phyloP scores from a whole-genome alignment of 164 flowering plant genomes.

The Vitis rotundifolia region DNA sequence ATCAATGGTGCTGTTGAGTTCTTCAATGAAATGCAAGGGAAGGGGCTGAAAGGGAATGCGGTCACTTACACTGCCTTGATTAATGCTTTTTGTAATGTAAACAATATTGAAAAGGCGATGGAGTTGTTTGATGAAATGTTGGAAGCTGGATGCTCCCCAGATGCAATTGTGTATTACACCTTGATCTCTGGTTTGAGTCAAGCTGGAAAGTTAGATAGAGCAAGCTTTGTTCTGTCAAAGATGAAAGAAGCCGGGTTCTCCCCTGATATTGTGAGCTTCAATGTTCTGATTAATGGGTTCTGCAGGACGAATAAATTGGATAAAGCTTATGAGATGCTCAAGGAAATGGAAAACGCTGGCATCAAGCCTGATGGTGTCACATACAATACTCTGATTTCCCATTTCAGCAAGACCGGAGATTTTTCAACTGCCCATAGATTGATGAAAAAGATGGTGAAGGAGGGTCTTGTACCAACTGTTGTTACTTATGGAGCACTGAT shows the following conservation, averaged over 20 bases:
- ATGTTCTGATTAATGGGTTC: constrained; percentile 60
- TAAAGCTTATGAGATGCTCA: constrained; percentile 52
- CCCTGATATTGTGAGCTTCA: constrained; percentile 59
- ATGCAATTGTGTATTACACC: constrained; percentile 60
- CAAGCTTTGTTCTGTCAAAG: constrained; percentile 37
- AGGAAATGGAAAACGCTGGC: constrained; percentile 61
- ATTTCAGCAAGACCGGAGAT: constrained; percentile 55
- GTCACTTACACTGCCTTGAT: constrained; percentile 63
- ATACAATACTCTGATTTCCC: constrained; percentile 70
- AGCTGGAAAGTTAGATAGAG: constrained; percentile 70
- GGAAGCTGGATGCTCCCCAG: constrained; percentile 37
- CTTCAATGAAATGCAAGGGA: constrained; percentile 42
- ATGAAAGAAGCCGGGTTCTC: constrained; percentile 64
- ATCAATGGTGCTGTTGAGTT: constrained; percentile 60
- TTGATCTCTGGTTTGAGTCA: constrained; percentile 67
- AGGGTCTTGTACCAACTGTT: constrained; percentile 55
- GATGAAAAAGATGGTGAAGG: constrained; percentile 50
- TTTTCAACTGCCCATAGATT: constrained; percentile 39
- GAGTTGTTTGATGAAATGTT: constrained; percentile 64
- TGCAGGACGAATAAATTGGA: constrained; percentile 65
- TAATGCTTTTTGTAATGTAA: constrained; percentile 57
- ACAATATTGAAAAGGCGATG: constrained; percentile 61
- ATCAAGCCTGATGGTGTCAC: constrained; percentile 60
- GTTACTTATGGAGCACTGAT: constrained; percentile 80
- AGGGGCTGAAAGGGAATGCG: constrained; percentile 59